Evolutionary conservation across 2,329 filamentous ascomycete species (phyloP).

Genomic region (Aspergillus brasiliensis): DNA sequence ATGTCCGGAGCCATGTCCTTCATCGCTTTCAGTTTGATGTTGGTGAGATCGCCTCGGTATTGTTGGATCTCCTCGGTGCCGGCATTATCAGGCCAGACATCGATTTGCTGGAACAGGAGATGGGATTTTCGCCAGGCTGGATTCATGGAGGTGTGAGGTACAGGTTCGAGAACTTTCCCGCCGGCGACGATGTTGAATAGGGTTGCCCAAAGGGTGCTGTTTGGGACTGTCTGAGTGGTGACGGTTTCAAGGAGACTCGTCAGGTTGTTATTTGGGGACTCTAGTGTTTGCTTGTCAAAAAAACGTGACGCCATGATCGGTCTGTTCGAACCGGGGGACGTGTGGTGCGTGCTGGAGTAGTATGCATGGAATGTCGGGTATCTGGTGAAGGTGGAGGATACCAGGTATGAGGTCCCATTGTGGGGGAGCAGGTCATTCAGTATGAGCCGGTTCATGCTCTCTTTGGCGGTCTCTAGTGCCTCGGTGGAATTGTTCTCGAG

Average conservation of each 20-base stretch:
- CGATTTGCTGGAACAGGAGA: slow-evolving; percentile 3
- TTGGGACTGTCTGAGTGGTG: neutral
- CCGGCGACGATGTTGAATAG: slow-evolving; percentile 14
- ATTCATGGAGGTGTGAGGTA: slow-evolving; percentile 15
- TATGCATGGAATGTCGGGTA: slow-evolving; percentile 10
- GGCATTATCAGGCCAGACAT: slow-evolving; percentile 11
- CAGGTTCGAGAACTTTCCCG: slow-evolving; percentile 14
- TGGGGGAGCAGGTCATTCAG: slow-evolving; percentile 8
- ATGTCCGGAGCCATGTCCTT: slow-evolving; percentile 21
- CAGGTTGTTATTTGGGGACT: neutral
- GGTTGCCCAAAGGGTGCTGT: neutral
- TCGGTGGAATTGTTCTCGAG: slow-evolving; percentile 11
- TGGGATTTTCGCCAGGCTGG: slow-evolving; percentile 16
- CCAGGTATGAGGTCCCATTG: slow-evolving; percentile 8
- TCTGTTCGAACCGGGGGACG: neutral
- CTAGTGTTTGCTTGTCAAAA: slow-evolving; percentile 4
- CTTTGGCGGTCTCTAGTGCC: slow-evolving; percentile 6
- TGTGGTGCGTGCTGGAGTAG: slow-evolving; percentile 4
- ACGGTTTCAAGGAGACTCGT: neutral
- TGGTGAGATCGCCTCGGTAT: slow-evolving; percentile 8
- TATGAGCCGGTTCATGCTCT: slow-evolving; percentile 6
- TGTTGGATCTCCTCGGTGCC: neutral
- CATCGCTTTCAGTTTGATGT: slow-evolving; percentile 19
- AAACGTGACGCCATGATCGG: slow-evolving; percentile 12
- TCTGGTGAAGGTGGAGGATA: slow-evolving; percentile 3